Evolutionary conservation across 768 basidiomycete species (phyloP).

Genomic region (Tephrocybe sp.): DNA sequence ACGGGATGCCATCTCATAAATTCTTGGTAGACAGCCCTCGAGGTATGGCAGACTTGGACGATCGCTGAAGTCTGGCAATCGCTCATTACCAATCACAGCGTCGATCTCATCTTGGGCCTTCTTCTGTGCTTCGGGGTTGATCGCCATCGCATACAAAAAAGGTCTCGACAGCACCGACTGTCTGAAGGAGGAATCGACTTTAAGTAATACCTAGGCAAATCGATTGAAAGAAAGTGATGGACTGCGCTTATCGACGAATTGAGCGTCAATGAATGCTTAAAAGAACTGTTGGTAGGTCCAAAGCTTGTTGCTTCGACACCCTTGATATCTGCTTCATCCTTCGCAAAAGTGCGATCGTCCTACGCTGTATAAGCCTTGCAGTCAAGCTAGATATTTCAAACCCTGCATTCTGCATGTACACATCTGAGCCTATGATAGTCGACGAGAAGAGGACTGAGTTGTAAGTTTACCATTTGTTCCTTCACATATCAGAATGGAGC

Average conservation of each 20-base stretch:
- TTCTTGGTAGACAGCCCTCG: constrained; percentile 39
- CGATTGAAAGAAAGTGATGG: background rate
- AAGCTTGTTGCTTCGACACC: constrained; percentile 16
- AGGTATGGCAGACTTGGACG: constrained; percentile 36
- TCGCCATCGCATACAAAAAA: constrained; percentile 22
- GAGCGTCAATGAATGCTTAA: background rate
- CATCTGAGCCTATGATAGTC: background rate
- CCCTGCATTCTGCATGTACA: constrained; percentile 1
- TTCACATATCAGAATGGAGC: constrained; percentile 15
- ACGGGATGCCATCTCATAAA: constrained; percentile 38
- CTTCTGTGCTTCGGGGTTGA: constrained; percentile 19
- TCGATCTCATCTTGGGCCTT: constrained; percentile 41
- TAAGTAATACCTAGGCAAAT: background rate
- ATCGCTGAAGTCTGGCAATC: constrained; percentile 39
- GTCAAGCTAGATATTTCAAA: constrained; percentile 7
- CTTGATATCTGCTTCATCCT: constrained; percentile 12
- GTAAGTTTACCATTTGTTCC: constrained; percentile 11
- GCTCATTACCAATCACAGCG: constrained; percentile 31
- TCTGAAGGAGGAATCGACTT: background rate
- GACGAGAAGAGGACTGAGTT: background rate
- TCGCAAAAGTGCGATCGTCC: background rate
- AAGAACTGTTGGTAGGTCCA: background rate
- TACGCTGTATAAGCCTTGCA: constrained; percentile 10
- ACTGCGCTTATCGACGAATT: constrained; percentile 12
- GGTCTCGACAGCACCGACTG: constrained; percentile 12